These are phyloP conservation scores for Boletus rubescentipes DNA, from an alignment of 768 basidiomycete species.

Conservation along the genomic window DNA sequence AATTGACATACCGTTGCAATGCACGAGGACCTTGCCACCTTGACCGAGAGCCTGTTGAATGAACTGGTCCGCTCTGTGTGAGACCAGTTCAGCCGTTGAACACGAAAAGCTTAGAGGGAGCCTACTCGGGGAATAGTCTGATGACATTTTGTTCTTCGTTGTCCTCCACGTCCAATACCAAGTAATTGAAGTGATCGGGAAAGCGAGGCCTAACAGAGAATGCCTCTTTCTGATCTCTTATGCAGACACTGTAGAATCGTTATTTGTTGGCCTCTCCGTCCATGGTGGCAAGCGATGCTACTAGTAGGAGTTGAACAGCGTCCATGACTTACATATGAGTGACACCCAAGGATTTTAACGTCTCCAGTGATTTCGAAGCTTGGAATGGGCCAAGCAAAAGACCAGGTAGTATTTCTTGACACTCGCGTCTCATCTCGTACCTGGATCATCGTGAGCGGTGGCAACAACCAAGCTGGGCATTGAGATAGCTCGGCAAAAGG, in stretches of 20 bases:
- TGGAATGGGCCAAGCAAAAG: conserved; percentile 86
- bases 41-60: conserved; percentile 59
- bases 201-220: conserved; percentile 89
- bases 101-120: conserved; percentile 3
- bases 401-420: conserved; percentile 85
- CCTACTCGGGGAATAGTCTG: conserved; percentile 81
- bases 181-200: conserved; percentile 72
- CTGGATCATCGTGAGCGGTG: conserved; percentile 36
- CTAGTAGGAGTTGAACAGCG: background rate
- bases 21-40: conserved; percentile 79
- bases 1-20: conserved; percentile 72
- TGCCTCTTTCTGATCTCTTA: conserved; percentile 85
- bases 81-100: background rate
- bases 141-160: conserved; percentile 96
- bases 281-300: background rate
- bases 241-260: conserved; percentile 62
- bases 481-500: background rate
- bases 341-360: conserved; percentile 61
- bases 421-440: conserved; percentile 95
- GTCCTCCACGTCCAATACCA: conserved; percentile 85
- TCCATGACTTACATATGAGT: conserved; percentile 69
- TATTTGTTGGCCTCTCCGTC: background rate
- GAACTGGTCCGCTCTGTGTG: conserved; percentile 66
- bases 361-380: conserved; percentile 78
- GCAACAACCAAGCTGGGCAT: background rate